Conservation (phyloP, 1,284 basidiomycete species). For the Ganoderma lingzhi region DNA sequence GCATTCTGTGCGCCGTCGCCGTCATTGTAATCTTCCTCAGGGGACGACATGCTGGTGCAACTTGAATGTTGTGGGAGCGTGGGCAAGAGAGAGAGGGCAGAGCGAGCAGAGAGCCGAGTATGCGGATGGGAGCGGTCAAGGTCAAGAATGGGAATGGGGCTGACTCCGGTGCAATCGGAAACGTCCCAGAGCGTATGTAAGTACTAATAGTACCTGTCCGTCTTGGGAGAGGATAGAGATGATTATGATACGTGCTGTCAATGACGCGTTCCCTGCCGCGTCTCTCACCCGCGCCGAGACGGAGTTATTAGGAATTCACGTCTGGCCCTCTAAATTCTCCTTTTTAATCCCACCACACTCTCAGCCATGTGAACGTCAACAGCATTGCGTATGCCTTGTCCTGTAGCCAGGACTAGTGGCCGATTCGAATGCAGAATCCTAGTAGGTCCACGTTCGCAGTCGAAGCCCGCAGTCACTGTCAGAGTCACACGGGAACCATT, state of each 20-base stretch:
- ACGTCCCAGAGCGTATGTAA: background rate
- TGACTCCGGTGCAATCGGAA: background rate
- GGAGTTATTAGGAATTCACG: background rate
- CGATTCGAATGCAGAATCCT: background rate
- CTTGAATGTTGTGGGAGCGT: background rate
- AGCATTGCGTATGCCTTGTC: background rate
- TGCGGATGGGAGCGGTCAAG: background rate
- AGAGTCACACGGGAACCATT: background rate
- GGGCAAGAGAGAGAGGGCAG: constrained; percentile 6
- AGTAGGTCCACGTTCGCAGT: background rate
- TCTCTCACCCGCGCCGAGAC: background rate
- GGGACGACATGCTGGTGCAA: constrained; percentile 50
- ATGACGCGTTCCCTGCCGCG: background rate
- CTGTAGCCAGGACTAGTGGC: background rate
- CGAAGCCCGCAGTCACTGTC: background rate
- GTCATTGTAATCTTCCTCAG: constrained; percentile 54
- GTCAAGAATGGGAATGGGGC: background rate
- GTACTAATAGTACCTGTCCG: background rate
- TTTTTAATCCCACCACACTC: background rate
- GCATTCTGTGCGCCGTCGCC: constrained; percentile 39
- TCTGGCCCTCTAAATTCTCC: background rate
- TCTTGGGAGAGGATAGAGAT: background rate
- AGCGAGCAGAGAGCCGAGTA: constrained; percentile 2
- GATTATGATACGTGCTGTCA: background rate
- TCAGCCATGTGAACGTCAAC: background rate